Evolutionary conservation across 169 alveolate species (phyloP).

Genomic region (Babesia ovis): DNA sequence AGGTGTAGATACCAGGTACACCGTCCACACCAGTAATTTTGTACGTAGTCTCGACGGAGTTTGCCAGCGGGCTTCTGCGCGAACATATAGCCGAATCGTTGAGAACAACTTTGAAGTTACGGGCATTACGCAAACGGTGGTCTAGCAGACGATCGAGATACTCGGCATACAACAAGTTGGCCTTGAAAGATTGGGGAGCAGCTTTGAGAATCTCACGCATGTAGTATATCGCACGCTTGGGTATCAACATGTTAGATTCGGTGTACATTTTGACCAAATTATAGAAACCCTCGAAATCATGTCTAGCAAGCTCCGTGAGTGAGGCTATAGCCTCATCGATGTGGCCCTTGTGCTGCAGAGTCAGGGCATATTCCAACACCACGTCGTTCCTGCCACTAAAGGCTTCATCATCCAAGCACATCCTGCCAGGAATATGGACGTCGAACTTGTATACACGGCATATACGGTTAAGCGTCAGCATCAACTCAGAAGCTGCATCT

Average conservation of each 20-base stretch:
- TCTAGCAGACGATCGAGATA: conserved; percentile 51
- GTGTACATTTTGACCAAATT: conserved; percentile 53
- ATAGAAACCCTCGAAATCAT: conserved; percentile 50
- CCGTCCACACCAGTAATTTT: conserved; percentile 48
- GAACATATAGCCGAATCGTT: conserved; percentile 36
- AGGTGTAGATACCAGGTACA: conserved; percentile 37
- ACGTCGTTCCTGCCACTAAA: conserved; percentile 23
- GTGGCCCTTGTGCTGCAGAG: conserved; percentile 42
- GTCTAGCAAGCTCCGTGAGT: conserved; percentile 5
- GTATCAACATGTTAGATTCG: conserved; percentile 44
- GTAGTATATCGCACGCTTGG: conserved; percentile 45
- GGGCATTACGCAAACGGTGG: conserved; percentile 41
- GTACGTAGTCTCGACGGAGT: conserved; percentile 19
- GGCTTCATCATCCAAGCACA: conserved; percentile 23
- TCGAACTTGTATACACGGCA: conserved; percentile 32
- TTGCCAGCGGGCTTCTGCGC: conserved; percentile 5
- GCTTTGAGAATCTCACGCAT: conserved; percentile 35
- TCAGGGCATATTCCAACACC: conserved; percentile 41
- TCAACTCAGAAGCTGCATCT: conserved; percentile 32
- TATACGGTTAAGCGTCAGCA: conserved; percentile 30
- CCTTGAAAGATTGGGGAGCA: conserved; percentile 51
- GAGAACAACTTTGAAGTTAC: conserved; percentile 25
- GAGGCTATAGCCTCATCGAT: conserved; percentile 39
- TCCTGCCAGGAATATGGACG: conserved; percentile 43
- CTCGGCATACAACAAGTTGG: conserved; percentile 47